A percentile compares a stretch with the other conserved stretches of the same genome.
phyloP scores from a whole-genome alignment of 2,329 filamentous ascomycete genomes.

The Aspergillus persii region DNA sequence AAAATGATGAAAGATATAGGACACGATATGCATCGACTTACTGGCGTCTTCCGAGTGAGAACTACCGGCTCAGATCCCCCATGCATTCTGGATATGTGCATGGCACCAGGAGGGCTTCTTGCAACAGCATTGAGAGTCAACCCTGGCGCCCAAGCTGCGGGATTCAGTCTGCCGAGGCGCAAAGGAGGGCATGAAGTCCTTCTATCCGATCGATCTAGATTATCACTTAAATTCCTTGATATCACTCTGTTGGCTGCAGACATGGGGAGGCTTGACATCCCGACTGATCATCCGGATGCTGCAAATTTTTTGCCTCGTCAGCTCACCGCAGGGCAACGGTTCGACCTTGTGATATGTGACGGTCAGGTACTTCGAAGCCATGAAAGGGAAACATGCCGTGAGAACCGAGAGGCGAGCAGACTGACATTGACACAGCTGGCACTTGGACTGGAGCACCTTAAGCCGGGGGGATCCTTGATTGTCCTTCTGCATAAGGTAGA shows the following conservation, averaged over 20 bases:
- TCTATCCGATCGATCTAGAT: background rate
- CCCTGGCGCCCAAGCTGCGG: conserved; percentile 27
- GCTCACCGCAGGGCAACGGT: conserved; percentile 26
- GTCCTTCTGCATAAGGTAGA: conserved; percentile 53
- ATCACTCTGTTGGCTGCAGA: conserved; percentile 53
- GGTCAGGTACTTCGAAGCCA: conserved; percentile 49
- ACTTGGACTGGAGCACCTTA: conserved; percentile 48
- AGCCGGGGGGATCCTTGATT: conserved; percentile 51
- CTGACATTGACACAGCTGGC: conserved; percentile 41
- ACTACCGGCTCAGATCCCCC: background rate
- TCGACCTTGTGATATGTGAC: conserved; percentile 50
- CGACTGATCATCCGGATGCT: conserved; percentile 20
- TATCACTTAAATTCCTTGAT: conserved; percentile 38
- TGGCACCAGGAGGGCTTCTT: conserved; percentile 56
- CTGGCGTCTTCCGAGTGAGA: conserved; percentile 11
- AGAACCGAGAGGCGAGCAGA: conserved; percentile 37
- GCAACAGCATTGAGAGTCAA: conserved; percentile 37
- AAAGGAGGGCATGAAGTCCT: conserved; percentile 6
- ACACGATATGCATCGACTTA: conserved; percentile 5
- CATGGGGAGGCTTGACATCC: conserved; percentile 34
- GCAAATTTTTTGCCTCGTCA: conserved; percentile 25
- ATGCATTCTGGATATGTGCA: conserved; percentile 54
- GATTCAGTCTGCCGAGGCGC: conserved; percentile 6
- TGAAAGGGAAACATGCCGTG: conserved; percentile 29
- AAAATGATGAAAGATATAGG: conserved; percentile 11